Conservation (phyloP, 2,329 filamentous ascomycete species). For the Clarireedia monteithiana region DNA sequence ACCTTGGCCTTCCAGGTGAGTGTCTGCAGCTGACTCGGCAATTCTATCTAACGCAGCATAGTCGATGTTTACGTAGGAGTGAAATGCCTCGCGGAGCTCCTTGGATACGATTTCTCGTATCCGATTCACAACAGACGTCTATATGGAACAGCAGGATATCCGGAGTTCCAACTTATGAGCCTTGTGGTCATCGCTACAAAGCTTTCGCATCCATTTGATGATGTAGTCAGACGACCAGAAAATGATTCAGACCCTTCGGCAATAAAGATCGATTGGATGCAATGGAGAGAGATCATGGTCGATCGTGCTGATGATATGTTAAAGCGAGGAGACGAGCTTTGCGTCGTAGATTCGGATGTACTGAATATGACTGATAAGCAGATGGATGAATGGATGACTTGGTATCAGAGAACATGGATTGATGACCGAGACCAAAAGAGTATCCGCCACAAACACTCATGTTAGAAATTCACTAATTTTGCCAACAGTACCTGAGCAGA, state of each 20-base stretch:
- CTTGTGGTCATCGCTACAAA: conserved; percentile 72
- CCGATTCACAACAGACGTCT: conserved; percentile 38
- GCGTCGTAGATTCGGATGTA: conserved; percentile 54
- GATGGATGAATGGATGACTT: conserved; percentile 71
- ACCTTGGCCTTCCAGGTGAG: conserved; percentile 68
- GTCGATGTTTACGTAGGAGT: conserved; percentile 57
- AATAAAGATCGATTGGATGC: conserved; percentile 62
- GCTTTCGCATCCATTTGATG: conserved; percentile 68
- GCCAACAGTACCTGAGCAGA: conserved; percentile 26
- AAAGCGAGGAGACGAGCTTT: conserved; percentile 39
- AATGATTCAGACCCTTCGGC: conserved; percentile 47
- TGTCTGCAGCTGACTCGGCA: conserved; percentile 2
- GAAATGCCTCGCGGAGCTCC: conserved; percentile 39
- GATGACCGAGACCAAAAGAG: conserved; percentile 36
- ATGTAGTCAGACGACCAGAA: conserved; percentile 40
- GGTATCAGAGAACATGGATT: conserved; percentile 63
- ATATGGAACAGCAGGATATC: conserved; percentile 47
- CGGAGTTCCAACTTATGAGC: conserved; percentile 67
- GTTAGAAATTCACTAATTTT: neutral
- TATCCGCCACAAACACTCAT: conserved; percentile 18
- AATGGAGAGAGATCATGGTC: conserved; percentile 52
- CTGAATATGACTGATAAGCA: conserved; percentile 51
- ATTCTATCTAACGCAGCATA: conserved; percentile 31
- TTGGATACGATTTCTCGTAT: conserved; percentile 49
- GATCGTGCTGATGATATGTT: conserved; percentile 25